Conservation (phyloP, 2,329 filamentous ascomycete genomes). For the Malbranchea cinnamomea region DNA sequence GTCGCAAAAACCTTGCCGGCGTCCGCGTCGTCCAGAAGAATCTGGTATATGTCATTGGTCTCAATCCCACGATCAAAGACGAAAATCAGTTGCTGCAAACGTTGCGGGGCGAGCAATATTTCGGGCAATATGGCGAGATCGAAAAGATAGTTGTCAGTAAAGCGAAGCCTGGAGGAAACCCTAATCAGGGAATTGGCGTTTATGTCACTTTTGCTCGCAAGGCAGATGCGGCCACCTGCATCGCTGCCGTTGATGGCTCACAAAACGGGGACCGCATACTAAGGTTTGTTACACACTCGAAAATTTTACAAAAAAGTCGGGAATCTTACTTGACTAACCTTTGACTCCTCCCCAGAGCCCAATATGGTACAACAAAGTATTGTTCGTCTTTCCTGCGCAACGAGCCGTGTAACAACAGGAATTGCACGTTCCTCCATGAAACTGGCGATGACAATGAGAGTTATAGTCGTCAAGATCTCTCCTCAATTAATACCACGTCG, state of each 20-base stretch:
- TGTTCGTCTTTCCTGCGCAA: constrained; percentile 93
- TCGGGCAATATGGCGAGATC: constrained; percentile 96
- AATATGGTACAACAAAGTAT: constrained; percentile 90
- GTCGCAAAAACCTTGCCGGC: constrained; percentile 87
- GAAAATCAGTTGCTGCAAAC: constrained; percentile 76
- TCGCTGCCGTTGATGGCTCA: constrained; percentile 81
- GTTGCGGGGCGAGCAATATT: constrained; percentile 79
- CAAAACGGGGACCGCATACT: constrained; percentile 77
- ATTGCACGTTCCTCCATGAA: constrained; percentile 97
- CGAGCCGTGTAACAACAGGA: constrained; percentile 85
- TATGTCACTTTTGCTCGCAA: constrained; percentile 97
- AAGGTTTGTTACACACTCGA: constrained; percentile 44
- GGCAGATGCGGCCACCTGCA: constrained; percentile 78
- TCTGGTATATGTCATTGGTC: constrained; percentile 89
- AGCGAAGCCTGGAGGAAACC: constrained; percentile 56
- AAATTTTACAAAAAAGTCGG: neutral
- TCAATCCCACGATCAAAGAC: constrained; percentile 82
- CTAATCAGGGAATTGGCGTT: constrained; percentile 78
- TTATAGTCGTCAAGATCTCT: constrained; percentile 86
- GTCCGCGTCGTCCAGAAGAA: constrained; percentile 97
- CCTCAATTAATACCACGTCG: constrained; percentile 81
- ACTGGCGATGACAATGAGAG: constrained; percentile 96
- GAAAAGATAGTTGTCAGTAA: constrained; percentile 99
- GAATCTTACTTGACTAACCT: constrained; percentile 1
- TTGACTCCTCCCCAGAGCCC: constrained; percentile 36